Evolutionary conservation across 208 protist genomes (phyloP).

Genomic region (Leishmania arabica): DNA sequence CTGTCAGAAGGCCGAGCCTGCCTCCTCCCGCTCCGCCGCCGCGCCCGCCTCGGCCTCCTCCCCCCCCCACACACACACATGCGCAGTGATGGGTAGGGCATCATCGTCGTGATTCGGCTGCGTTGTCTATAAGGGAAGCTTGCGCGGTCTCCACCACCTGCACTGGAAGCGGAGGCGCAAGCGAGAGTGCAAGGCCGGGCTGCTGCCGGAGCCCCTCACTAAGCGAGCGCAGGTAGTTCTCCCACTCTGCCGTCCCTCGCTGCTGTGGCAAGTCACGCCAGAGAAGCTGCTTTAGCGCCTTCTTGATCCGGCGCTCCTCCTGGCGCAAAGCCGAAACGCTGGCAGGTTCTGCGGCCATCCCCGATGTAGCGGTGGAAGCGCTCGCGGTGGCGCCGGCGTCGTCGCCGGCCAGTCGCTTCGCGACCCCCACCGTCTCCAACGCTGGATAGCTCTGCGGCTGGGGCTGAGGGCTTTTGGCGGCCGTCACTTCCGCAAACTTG

Average conservation of each 20-base stretch:
- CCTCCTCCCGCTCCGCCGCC: not conserved
- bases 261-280: conserved; percentile 50
- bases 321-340: conserved; percentile 15
- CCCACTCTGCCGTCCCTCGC: conserved; percentile 44
- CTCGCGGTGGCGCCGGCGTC: not conserved
- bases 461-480: not conserved
- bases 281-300: conserved; percentile 58
- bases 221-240: conserved; percentile 45
- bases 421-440: not conserved
- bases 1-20: not conserved
- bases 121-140: not conserved
- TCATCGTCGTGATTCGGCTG: not conserved
- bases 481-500: not conserved
- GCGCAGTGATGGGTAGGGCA: not conserved
- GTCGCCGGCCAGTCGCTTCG: not conserved
- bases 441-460: not conserved
- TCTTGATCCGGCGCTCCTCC: conserved; percentile 52
- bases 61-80: not conserved
- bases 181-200: conserved; percentile 2
- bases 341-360: not conserved
- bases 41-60: not conserved
- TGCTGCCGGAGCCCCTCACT: conserved; percentile 41
- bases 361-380: not conserved
- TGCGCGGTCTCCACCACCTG: not conserved
- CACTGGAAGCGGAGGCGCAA: conserved; percentile 12